Base-by-base conservation (phyloP, 257 asterid genomes). In the Solanum stenotomum region DNA sequence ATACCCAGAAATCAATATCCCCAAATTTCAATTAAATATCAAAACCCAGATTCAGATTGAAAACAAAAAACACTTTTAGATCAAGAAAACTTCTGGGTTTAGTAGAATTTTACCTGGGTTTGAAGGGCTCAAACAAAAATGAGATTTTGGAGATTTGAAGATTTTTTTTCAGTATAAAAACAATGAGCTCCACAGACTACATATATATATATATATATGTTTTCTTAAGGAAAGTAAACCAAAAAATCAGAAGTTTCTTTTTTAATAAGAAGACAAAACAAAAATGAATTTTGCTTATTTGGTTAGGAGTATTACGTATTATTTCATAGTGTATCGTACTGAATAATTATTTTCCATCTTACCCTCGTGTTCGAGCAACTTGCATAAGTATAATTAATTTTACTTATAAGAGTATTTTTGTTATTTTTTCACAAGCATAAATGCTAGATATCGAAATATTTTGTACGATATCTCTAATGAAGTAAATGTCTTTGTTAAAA, bases 81-180 rank as follows among this genome's bases (percentile, higher is more conserved):
- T 72, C 42, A 16, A 33, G 79, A 72, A 72, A 72, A 31, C 37
- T 16, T 8, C 6, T 33, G 25, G 46, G 71, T 83, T 37, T 72
- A 72, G 16, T 20, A 40, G 20, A 59, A 87, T 46, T 40, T 89
- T 85, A 87, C 91, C 91, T 87, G 79, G 74, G 61, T 14, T 71
- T 87, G 89, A 84, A 88, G 68, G 87, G 87, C 84, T 77, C 85
- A 83, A 46, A 65, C 59, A 72, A 71, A 14, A 44, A 22, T 14
- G 46, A 83, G 20, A 18, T 59, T 68, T 75, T 22, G 25, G 68
- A 20, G n/a, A 81, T 81, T 81, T 81, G 18, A 10, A 49, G 70
- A 59, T 59, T 78, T 77, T 72, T 72, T 15, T 72, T 33, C 44
- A 33, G 35, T 68, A 63, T 44, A 76, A 85, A 63, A 63, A 31